Conservation (phyloP, 1,284 basidiomycete species). For the Leccinum colubrinum region DNA sequence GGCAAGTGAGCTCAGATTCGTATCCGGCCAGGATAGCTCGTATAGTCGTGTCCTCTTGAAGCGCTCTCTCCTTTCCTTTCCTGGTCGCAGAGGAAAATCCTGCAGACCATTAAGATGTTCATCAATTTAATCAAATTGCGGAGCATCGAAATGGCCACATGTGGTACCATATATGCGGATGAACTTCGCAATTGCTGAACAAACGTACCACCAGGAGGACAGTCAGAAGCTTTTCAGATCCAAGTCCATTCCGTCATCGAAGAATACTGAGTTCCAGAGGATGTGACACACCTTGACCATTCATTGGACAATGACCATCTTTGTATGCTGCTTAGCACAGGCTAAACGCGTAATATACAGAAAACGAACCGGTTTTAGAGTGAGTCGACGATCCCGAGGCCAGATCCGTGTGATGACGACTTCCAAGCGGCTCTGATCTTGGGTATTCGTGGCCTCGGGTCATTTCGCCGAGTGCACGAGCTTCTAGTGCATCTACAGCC, state of each 20-base stretch:
- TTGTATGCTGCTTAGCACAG: slow-evolving; percentile 7
- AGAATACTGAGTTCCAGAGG: neutral
- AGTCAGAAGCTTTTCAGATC: neutral
- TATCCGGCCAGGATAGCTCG: slow-evolving; percentile 35
- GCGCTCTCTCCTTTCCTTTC: slow-evolving; percentile 28
- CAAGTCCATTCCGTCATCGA: neutral
- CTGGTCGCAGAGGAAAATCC: slow-evolving; percentile 4
- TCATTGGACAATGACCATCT: slow-evolving; percentile 5
- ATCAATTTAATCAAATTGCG: neutral
- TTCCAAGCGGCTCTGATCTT: neutral
- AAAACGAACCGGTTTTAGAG: slow-evolving; percentile 8
- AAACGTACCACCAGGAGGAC: slow-evolving; percentile 18
- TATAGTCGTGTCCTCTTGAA: slow-evolving; percentile 11
- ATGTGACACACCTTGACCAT: slow-evolving; percentile 8
- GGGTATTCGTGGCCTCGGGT: slow-evolving; percentile 10
- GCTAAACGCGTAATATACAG: neutral
- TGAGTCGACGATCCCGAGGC: neutral
- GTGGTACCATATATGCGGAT: neutral
- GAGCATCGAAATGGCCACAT: slow-evolving; percentile 3
- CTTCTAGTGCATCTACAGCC: slow-evolving; percentile 42
- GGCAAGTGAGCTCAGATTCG: slow-evolving; percentile 53
- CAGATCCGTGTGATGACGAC: neutral
- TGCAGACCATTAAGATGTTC: slow-evolving; percentile 1
- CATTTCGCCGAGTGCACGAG: slow-evolving; percentile 17
- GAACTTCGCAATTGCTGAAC: neutral